These are phyloP conservation scores for Dovyalis caffra DNA, from an alignment of 345 rosid species.

Conservation along the genomic window DNA sequence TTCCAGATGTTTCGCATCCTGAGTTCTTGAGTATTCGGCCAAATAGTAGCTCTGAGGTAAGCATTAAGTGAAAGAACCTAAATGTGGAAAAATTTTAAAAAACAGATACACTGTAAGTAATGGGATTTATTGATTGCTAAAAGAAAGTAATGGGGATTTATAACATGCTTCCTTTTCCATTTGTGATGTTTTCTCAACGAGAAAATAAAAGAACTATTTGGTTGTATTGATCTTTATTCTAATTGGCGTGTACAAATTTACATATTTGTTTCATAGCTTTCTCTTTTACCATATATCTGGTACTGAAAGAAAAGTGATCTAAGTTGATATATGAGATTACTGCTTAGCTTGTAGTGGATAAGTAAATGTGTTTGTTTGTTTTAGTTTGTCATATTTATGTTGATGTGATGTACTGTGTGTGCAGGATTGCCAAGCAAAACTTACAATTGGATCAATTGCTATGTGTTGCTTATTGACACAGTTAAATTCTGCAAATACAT, in stretches of 20 bases:
- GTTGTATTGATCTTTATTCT: not conserved
- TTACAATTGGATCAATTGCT: conserved; percentile 42
- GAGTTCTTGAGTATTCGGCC: conserved; percentile 24
- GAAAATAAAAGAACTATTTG: not conserved
- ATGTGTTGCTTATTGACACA: conserved; percentile 42
- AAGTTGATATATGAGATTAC: not conserved
- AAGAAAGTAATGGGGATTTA: too few species aligned
- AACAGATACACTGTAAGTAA: not conserved
- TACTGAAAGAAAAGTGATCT: not conserved
- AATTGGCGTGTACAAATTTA: not conserved
- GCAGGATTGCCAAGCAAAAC: conserved; percentile 51
- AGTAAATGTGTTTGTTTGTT: not conserved
- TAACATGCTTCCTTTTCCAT: not conserved
- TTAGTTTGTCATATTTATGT: conserved; percentile 2
- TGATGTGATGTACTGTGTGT: conserved; percentile 27
- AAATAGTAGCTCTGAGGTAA: conserved; percentile 40
- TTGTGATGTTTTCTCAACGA: not conserved
- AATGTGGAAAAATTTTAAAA: conserved; percentile 8
- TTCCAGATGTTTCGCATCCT: conserved; percentile 22
- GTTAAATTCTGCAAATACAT: conserved; percentile 23
- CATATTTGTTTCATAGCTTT: not conserved
- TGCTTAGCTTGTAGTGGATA: not conserved
- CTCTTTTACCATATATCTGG: not conserved
- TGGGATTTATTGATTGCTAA: too few species aligned
- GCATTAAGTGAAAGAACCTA: conserved; percentile 15